Conservation (phyloP, 176 grass and related monocot genomes). For the Cenchrus fungigraminus region DNA sequence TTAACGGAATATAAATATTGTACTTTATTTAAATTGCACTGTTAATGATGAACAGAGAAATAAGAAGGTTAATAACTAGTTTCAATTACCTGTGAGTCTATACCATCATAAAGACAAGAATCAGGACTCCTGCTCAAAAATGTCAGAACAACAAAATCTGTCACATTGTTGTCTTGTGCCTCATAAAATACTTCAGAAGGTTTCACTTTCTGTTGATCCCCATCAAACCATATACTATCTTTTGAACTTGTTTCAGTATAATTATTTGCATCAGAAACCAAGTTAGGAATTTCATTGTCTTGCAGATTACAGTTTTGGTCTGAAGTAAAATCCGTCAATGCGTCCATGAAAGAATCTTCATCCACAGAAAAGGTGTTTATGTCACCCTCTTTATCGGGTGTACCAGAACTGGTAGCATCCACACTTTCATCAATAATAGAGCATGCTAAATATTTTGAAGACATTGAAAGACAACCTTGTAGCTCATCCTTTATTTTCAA, state of each 20-base stretch:
- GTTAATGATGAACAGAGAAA: background rate
- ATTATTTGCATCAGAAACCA: constrained; percentile 37
- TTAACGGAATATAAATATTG: constrained; percentile 9
- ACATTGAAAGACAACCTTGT: constrained; percentile 61
- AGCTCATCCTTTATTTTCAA: constrained; percentile 91
- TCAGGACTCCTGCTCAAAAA: constrained; percentile 81
- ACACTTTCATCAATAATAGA: constrained; percentile 80
- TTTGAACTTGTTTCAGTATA: constrained; percentile 26
- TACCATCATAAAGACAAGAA: constrained; percentile 88
- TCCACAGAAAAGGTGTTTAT: constrained; percentile 56
- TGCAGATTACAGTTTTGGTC: constrained; percentile 55
- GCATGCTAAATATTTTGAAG: constrained; percentile 74
- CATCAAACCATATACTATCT: constrained; percentile 44
- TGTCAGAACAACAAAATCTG: constrained; percentile 89
- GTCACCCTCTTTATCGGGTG: constrained; percentile 51
- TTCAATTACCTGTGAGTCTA: constrained; percentile 86
- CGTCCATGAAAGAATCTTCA: constrained; percentile 94
- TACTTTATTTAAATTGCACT: background rate
- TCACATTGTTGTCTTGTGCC: constrained; percentile 72
- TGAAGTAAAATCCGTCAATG: constrained; percentile 73
- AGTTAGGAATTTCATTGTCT: constrained; percentile 47
- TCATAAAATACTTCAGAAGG: constrained; percentile 80
- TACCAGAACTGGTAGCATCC: constrained; percentile 40
- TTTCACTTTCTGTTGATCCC: constrained; percentile 50
- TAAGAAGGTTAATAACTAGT: background rate